Percentiles rank a stretch among this genome's conserved stretches.
These are phyloP conservation scores for Thermothielavioides terrestris DNA, from an alignment of 495 filamentous ascomycete genomes.

Conservation along the genomic window DNA sequence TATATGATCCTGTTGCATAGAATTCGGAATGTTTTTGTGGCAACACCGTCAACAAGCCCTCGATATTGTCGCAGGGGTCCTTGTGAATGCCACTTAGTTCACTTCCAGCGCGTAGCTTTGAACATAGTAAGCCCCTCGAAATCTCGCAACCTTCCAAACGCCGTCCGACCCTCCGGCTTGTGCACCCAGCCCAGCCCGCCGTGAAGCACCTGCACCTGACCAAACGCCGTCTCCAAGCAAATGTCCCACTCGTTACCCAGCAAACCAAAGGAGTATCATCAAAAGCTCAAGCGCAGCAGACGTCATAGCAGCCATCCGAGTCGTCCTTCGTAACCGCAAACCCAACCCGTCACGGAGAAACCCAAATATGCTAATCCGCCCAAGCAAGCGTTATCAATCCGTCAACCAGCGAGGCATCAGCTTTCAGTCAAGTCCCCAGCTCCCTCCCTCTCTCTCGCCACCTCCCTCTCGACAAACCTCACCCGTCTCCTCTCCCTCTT, in stretches of 20 bases:
- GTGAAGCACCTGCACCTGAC: too few relatives aligned
- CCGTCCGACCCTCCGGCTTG: neutral
- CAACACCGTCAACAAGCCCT: too few relatives aligned
- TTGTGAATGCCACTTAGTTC: too few relatives aligned
- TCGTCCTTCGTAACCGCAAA: neutral
- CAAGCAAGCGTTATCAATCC: neutral
- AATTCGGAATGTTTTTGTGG: too few relatives aligned
- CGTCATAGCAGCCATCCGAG: neutral
- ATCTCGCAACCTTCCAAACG: too few relatives aligned
- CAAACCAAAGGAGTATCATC: neutral
- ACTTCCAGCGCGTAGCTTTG: too few relatives aligned
- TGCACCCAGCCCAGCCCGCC: neutral
- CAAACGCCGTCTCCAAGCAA: neutral
- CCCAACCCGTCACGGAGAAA: neutral
- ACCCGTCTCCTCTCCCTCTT: slow-evolving; percentile 23
- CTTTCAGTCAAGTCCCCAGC: neutral
- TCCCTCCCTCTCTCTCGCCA: neutral
- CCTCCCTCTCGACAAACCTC: slow-evolving; percentile 26
- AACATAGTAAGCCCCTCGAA: too few relatives aligned
- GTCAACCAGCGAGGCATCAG: neutral
- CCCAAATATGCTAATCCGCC: neutral
- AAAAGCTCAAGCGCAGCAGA: neutral
- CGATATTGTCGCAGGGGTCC: too few relatives aligned
- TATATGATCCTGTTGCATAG: too few relatives aligned
- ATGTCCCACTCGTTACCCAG: neutral